Base-by-base conservation (phyloP, 164 flowering plant species). In the Aristolochia californica region DNA sequence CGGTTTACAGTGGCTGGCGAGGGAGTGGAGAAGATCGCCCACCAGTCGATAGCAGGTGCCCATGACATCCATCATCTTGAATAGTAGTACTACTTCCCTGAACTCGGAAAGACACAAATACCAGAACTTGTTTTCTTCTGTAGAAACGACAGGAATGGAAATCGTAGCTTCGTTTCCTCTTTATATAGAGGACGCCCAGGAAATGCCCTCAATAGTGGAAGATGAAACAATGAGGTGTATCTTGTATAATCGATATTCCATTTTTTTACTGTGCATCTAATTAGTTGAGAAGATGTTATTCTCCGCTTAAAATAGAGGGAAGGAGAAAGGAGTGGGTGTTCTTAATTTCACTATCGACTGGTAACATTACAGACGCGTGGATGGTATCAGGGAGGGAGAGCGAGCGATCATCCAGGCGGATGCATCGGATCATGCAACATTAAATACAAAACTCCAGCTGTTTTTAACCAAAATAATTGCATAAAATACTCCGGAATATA, bases 51-150 rank as follows among this genome's bases (percentile, higher is more conserved):
- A 61, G 47, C 68, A 57, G 25, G 40, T 24, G 24, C 63, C 53
- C 1, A 49, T 62, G 5, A 62, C 43, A 27, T 65, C 69, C 30
- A 70, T 65, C 73, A 65, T 65, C 2, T 48, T n/a, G n/a, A n/a
- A n/a, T n/a, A n/a, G n/a, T n/a, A n/a, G n/a, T n/a, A n/a, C n/a
- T n/a, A n/a, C n/a, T n/a, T n/a, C n/a, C n/a, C 65, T 11, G 17
- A 5, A 7, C 18, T 20, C 13, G 21, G 20, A 4, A 18, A 17
- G 49, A 10, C 11, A 14, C 10, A 20, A 5, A 44, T 1, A 13
- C 14, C 23, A 16, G 38, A 55, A 21, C 23, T 21, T 34, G 17
- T 38, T n/a, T n/a, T 18, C 51, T 48, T n/a, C 20, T 48, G 51
- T 20, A 1, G 48, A 47, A 10, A 20, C 17, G 7, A 47, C 51